Conservation (phyloP, 2,329 filamentous ascomycete genomes). For the Penicillium vulpinum region DNA sequence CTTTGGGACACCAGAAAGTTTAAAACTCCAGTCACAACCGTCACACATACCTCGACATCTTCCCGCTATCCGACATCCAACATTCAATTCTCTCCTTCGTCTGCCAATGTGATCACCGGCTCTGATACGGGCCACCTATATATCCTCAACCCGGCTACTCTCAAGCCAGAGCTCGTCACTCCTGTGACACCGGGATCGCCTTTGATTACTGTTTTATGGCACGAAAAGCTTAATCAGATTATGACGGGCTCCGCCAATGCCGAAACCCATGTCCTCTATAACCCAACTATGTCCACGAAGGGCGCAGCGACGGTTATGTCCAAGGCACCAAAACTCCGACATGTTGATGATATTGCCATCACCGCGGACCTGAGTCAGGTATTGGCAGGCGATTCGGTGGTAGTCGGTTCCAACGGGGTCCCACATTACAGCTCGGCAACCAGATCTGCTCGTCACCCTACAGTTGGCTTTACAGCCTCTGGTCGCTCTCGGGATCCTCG, state of each 20-base stretch:
- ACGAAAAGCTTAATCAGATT: slow-evolving; percentile 93
- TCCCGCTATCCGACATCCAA: slow-evolving; percentile 80
- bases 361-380: slow-evolving; percentile 82
- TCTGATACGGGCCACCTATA: slow-evolving; percentile 83
- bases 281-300: slow-evolving; percentile 74
- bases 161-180: slow-evolving; percentile 80
- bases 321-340: slow-evolving; percentile 88
- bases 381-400: slow-evolving; percentile 78
- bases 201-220: slow-evolving; percentile 85
- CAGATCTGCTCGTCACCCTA: slow-evolving; percentile 63
- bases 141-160: slow-evolving; percentile 89
- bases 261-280: slow-evolving; percentile 87
- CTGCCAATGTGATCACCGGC: slow-evolving; percentile 82
- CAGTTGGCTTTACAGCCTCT: slow-evolving; percentile 72
- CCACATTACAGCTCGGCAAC: slow-evolving; percentile 72
- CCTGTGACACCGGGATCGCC: slow-evolving; percentile 83
- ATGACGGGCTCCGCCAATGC: slow-evolving; percentile 89
- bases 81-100: slow-evolving; percentile 84
- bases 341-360: slow-evolving; percentile 91
- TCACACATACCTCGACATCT: slow-evolving; percentile 77
- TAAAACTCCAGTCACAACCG: slow-evolving; percentile 79
- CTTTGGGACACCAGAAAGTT: slow-evolving; percentile 97
- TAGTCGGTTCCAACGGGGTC: slow-evolving; percentile 68
- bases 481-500: slow-evolving; percentile 77
- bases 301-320: slow-evolving; percentile 90